Conservation (phyloP, 805 yeast species). For the Zygotorulaspora chibaensis region DNA sequence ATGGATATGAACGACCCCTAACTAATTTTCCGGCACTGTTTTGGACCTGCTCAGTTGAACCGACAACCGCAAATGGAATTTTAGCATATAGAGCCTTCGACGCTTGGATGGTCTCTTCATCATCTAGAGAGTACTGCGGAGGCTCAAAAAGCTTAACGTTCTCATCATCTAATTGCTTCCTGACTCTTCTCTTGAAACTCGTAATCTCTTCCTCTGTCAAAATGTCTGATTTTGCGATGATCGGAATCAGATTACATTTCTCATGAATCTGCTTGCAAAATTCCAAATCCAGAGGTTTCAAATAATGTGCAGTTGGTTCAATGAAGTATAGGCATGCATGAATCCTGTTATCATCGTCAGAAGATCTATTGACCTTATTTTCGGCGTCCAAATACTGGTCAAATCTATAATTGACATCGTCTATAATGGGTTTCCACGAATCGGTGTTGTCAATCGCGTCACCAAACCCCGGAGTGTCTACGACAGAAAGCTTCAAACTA, state of each 20-base stretch:
- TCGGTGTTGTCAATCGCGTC: conserved; percentile 76
- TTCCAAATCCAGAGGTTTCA: conserved; percentile 82
- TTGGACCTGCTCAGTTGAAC: conserved; percentile 72
- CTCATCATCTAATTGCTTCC: conserved; percentile 70
- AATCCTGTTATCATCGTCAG: conserved; percentile 73
- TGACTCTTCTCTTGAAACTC: conserved; percentile 70
- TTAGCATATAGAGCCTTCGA: conserved; percentile 62
- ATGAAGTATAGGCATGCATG: conserved; percentile 93
- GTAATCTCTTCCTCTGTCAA: conserved; percentile 80
- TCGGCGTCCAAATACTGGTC: conserved; percentile 88
- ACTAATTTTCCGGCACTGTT: conserved; percentile 70
- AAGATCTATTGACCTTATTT: conserved; percentile 70
- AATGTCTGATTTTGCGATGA: conserved; percentile 92
- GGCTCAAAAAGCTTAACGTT: conserved; percentile 76
- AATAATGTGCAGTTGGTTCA: conserved; percentile 94
- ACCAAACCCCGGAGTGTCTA: conserved; percentile 94
- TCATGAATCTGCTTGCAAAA: conserved; percentile 85
- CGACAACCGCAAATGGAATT: conserved; percentile 92
- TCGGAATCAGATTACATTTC: conserved; percentile 89
- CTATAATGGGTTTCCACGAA: conserved; percentile 86
- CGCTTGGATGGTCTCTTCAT: conserved; percentile 69
- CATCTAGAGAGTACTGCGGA: conserved; percentile 71
- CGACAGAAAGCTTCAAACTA: conserved; percentile 72
- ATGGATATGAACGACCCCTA: conserved; percentile 91
- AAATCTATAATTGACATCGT: conserved; percentile 80